Evolutionary conservation across 345 rosid genomes (phyloP), one percentile per base, ranked within the genome.

Genomic region (Aquilaria sinensis): DNA sequence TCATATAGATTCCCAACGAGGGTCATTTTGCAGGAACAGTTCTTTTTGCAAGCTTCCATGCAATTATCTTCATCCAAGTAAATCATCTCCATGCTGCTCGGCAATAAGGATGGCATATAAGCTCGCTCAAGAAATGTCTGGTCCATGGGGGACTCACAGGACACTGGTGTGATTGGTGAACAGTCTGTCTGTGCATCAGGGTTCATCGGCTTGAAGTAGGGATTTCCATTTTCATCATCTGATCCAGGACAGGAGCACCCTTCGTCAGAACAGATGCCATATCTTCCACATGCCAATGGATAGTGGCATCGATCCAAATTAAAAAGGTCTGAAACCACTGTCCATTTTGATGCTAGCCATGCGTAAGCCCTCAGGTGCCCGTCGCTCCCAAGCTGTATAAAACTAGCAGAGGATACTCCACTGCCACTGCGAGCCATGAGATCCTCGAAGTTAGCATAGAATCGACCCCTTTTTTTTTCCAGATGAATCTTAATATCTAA

Each of bases 251-350:
- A 76, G 57, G 46, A 31, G 51, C 78, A 76, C 6, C 66, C 78
- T 3, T 64, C 71, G 1, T 51, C 41, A 0, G 45, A 49, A 66
- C 78, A 79, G 34, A 79, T 58, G 5, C 83, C 76, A 56, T 73
- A 76, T 9, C 51, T 64, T 4, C 80, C 78, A 2, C 83, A 76
- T 12, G 11, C 78, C 46, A 37, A 6, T 12, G 83, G 80, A 50
- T 70, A 75, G 31, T 0, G 56, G 51, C 80, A 79, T 10, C 58
- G 64, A 1, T 47, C 64, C 4, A 45, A 9, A 4, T 0, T 3
- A 1, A 76, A 55, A 9, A 76, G 23, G 57, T 79, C 83, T 0
- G 23, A 16, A 1, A 43, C 49, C 47, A 12, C 61, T 48, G 34
- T 57, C 73, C 70, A 61, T 9, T 33, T 49, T 30, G 6, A 10